These are phyloP conservation scores for Mortierella claussenii DNA, from an alignment of 192 early-diverging fungal genomes.

Conservation along the genomic window DNA sequence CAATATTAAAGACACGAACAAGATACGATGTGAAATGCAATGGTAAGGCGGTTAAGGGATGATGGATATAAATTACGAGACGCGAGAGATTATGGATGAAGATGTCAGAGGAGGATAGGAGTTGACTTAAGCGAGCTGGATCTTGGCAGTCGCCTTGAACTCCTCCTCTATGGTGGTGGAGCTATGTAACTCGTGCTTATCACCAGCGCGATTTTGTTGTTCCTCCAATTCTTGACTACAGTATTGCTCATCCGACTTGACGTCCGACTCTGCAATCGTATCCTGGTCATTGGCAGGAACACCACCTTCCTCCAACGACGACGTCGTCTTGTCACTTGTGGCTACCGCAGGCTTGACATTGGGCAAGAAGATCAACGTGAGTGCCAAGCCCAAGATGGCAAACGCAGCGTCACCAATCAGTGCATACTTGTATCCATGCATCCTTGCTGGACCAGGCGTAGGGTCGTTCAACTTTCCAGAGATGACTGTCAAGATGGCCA, in stretches of 20 bases:
- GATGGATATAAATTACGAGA: too few species aligned
- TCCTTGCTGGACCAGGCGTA: conserved; percentile 13
- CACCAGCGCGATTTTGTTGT: background rate
- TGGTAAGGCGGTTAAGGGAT: too few species aligned
- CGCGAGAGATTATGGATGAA: too few species aligned
- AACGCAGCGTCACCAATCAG: conserved; percentile 24
- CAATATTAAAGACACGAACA: too few species aligned
- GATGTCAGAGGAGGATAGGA: background rate
- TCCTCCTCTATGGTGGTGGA: background rate
- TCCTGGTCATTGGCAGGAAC: conserved; percentile 8
- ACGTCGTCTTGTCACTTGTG: background rate
- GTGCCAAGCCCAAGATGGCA: conserved; percentile 16
- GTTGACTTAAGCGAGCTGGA: background rate
- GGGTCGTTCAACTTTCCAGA: conserved; percentile 48
- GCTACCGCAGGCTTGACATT: conserved; percentile 14
- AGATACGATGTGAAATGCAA: too few species aligned
- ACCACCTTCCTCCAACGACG: conserved; percentile 33
- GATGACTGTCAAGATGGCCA: conserved; percentile 53
- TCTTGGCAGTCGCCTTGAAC: conserved; percentile 1
- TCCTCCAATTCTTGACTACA: conserved; percentile 10
- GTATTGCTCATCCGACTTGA: background rate
- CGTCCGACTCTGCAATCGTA: background rate
- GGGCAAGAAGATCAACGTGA: conserved; percentile 43
- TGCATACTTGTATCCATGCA: conserved; percentile 44
- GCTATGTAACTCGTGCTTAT: background rate